Percentiles rank a stretch among this genome's conserved stretches.
These are phyloP conservation scores for Calendula officinalis DNA, from an alignment of 129 eudicot genomes.

Conservation along the genomic window DNA sequence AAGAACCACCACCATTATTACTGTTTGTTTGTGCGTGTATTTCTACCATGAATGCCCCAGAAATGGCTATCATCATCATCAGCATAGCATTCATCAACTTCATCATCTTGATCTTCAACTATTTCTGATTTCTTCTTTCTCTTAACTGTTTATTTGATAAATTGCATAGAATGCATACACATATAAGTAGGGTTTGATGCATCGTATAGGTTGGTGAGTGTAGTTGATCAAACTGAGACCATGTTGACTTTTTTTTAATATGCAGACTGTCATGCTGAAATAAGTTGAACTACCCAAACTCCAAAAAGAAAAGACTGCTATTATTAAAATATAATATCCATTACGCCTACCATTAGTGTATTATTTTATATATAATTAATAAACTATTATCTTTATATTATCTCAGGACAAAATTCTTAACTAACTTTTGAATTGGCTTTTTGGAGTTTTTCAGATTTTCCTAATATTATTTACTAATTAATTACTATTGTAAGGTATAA, in stretches of 20 bases:
- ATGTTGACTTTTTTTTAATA: conserved; percentile 22
- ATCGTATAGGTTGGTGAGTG: conserved; percentile 25
- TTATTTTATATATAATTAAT: neutral
- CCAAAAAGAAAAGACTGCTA: neutral
- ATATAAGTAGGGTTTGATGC: conserved; percentile 23
- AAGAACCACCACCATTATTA: neutral
- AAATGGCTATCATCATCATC: conserved; percentile 14
- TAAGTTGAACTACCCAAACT: conserved; percentile 33
- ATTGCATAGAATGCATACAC: neutral
- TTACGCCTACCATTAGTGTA: neutral
- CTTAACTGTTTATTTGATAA: conserved; percentile 2
- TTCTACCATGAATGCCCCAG: conserved; percentile 6
- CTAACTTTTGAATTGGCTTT: neutral
- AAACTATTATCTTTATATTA: neutral
- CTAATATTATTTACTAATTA: neutral
- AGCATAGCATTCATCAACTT: conserved; percentile 1
- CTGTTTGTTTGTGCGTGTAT: conserved; percentile 17
- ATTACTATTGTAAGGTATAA: neutral
- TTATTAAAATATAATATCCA: neutral
- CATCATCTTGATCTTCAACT: conserved; percentile 17
- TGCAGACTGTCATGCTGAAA: conserved; percentile 16
- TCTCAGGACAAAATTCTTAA: neutral
- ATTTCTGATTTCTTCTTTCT: neutral
- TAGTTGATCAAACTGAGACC: conserved; percentile 37
- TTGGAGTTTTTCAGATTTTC: neutral